phyloP scores from a whole-genome alignment of 176 grass and related monocot species.

The Bothriochloa decipiens region DNA sequence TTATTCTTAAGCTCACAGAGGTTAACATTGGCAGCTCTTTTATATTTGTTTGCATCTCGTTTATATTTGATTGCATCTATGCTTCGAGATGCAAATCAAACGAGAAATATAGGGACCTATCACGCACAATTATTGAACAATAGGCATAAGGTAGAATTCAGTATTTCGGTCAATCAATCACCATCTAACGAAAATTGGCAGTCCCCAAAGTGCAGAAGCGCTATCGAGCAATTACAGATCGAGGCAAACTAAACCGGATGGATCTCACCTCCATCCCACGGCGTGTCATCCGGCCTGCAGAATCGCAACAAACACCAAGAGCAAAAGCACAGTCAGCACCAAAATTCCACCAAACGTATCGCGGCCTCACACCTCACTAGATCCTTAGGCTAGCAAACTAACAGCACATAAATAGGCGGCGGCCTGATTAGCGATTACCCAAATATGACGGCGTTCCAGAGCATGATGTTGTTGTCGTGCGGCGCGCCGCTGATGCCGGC shows the following conservation, averaged over 20 bases:
- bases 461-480: slow-evolving; percentile 98
- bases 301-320: slow-evolving; percentile 32
- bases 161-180: slow-evolving; percentile 2
- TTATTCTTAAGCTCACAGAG: not conserved
- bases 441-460: slow-evolving; percentile 99
- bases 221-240: slow-evolving; percentile 1
- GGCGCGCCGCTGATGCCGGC: slow-evolving; percentile 95
- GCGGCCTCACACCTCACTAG: not conserved
- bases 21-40: not conserved
- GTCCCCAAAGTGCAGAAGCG: not conserved
- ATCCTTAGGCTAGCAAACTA: not conserved
- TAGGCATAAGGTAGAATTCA: not conserved
- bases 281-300: slow-evolving; percentile 84
- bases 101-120: not conserved
- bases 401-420: not conserved
- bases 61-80: not conserved
- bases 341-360: not conserved
- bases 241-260: slow-evolving; percentile 24
- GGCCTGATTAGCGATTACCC: slow-evolving; percentile 43
- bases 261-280: slow-evolving; percentile 86
- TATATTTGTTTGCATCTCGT: not conserved
- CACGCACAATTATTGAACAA: not conserved
- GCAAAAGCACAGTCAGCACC: not conserved
- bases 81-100: not conserved
- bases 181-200: not conserved